A percentile compares a stretch with the other conserved stretches of the same genome.
These are phyloP conservation scores for Brassica hybrid DNA, from an alignment of 441 rosid species.

Conservation along the genomic window DNA sequence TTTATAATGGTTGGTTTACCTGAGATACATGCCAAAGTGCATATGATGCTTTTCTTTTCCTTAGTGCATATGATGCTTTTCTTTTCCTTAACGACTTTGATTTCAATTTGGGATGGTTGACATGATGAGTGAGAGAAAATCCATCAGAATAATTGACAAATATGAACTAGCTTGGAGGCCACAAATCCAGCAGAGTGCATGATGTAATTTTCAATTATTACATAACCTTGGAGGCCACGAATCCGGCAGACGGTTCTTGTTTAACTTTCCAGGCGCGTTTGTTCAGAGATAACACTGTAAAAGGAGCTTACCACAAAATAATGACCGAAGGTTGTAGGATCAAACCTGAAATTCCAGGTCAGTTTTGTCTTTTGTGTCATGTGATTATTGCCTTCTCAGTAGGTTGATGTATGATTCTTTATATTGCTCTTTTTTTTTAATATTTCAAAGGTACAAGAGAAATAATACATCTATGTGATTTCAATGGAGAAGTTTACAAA, in stretches of 20 bases:
- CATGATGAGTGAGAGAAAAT: background rate
- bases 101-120: background rate
- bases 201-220: background rate
- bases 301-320: background rate
- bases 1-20: background rate
- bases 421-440: background rate
- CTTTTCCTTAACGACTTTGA: background rate
- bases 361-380: background rate
- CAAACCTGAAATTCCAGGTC: background rate
- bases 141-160: background rate
- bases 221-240: background rate
- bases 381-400: background rate
- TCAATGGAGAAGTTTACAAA: background rate
- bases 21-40: background rate
- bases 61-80: too few relatives aligned
- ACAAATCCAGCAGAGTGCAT: background rate
- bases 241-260: background rate
- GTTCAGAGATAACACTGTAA: background rate
- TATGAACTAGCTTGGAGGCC: background rate
- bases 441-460: background rate
- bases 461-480: background rate
- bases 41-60: too few relatives aligned
- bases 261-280: background rate
- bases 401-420: background rate
- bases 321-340: background rate